phyloP scores from a whole-genome alignment of 768 basidiomycete species.

The Tylopilus intermedius region DNA sequence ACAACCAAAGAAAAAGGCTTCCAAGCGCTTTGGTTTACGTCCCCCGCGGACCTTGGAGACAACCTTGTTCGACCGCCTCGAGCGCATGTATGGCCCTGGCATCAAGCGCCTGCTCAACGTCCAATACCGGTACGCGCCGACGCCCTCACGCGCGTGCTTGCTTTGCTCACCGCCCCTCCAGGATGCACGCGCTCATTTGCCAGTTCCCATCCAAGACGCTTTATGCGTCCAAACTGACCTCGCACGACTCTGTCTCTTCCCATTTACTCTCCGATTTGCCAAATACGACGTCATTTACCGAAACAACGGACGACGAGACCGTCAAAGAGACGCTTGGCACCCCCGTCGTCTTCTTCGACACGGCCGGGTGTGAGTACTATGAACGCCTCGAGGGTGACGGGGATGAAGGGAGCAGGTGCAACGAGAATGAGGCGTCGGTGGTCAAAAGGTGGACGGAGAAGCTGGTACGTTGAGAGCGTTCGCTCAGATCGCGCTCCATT shows the following conservation, averaged over 20 bases:
- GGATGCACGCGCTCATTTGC: conserved; percentile 87
- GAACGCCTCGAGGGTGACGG: conserved; percentile 72
- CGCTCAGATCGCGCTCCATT: too few relatives aligned
- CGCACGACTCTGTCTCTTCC: conserved; percentile 63
- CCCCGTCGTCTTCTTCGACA: conserved; percentile 91
- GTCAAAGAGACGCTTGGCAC: conserved; percentile 66
- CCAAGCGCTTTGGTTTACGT: conserved; percentile 30
- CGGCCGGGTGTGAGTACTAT: conserved; percentile 89
- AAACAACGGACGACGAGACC: conserved; percentile 54
- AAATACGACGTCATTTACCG: conserved; percentile 35
- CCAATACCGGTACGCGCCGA: conserved; percentile 69
- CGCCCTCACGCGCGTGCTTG: background rate
- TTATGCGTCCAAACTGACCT: conserved; percentile 66
- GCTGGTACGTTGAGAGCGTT: conserved; percentile 46
- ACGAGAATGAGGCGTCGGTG: conserved; percentile 90
- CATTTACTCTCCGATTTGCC: conserved; percentile 73
- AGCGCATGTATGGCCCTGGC: conserved; percentile 75
- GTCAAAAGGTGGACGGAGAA: conserved; percentile 79
- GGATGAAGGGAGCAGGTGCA: conserved; percentile 89
- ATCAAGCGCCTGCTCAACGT: conserved; percentile 86
- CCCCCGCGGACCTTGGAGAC: conserved; percentile 75
- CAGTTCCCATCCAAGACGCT: conserved; percentile 80
- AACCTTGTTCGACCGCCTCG: conserved; percentile 89
- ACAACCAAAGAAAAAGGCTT: conserved; percentile 9
- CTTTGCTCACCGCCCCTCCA: conserved; percentile 24